Evolutionary conservation across 208 protist genomes (phyloP).

Genomic region (Trypanosoma rangeli): DNA sequence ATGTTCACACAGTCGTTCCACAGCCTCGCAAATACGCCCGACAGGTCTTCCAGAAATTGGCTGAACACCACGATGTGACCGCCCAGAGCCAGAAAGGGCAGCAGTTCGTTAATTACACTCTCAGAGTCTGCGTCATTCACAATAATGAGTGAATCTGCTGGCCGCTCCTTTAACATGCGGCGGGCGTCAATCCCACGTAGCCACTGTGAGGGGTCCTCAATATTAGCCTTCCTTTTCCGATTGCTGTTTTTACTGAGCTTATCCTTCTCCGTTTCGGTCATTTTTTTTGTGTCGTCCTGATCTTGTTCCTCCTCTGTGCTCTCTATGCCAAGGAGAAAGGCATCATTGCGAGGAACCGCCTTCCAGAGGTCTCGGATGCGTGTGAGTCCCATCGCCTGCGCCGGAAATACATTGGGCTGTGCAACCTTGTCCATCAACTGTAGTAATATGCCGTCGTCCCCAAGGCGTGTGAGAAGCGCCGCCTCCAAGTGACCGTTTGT

Average conservation of each 20-base stretch:
- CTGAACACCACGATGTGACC: slow-evolving; percentile 89
- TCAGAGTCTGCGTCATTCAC: slow-evolving; percentile 44
- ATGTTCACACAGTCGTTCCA: slow-evolving; percentile 80
- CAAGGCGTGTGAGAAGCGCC: slow-evolving; percentile 74
- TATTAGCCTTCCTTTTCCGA: slow-evolving; percentile 2
- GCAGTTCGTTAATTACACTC: slow-evolving; percentile 48
- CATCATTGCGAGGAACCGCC: slow-evolving; percentile 72
- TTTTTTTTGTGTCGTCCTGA: slow-evolving; percentile 4
- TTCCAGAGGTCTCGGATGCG: slow-evolving; percentile 82
- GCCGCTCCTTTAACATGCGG: slow-evolving; percentile 45
- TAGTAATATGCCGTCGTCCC: slow-evolving; percentile 59
- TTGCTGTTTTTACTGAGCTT: background rate
- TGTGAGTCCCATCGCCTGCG: slow-evolving; percentile 56
- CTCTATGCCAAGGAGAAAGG: slow-evolving; percentile 56
- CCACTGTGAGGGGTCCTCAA: slow-evolving; percentile 59
- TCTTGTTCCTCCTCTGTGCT: slow-evolving; percentile 30
- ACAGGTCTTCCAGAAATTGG: slow-evolving; percentile 82
- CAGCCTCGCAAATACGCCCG: slow-evolving; percentile 55
- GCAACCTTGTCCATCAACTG: slow-evolving; percentile 77
- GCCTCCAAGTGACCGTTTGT: slow-evolving; percentile 83
- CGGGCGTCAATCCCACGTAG: slow-evolving; percentile 72
- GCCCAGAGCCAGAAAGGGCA: slow-evolving; percentile 74
- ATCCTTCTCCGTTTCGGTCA: background rate
- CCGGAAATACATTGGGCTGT: slow-evolving; percentile 71
- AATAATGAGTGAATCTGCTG: slow-evolving; percentile 79